A percentile compares a stretch with the other conserved stretches of the same genome.
These are phyloP conservation scores for Candida ortonii DNA, from an alignment of 805 yeast species.

Conservation along the genomic window DNA sequence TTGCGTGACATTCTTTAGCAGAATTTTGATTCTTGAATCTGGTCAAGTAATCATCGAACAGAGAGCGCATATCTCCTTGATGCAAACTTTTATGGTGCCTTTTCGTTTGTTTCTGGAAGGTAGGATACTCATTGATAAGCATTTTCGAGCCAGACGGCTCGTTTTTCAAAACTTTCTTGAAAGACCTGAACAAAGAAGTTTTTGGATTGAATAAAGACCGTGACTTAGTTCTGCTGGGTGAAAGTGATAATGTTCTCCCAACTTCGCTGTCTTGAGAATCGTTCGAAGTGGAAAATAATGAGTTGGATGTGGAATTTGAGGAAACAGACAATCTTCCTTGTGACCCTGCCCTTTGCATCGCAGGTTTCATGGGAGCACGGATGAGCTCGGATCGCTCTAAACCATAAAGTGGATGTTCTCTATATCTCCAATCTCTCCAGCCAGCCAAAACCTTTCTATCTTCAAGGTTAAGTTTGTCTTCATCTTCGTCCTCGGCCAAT, in stretches of 20 bases:
- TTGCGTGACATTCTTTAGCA: slow-evolving; percentile 5
- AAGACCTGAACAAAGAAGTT: slow-evolving; percentile 7
- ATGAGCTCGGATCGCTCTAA: slow-evolving; percentile 5
- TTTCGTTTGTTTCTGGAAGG: neutral
- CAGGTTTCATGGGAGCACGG: slow-evolving; percentile 3
- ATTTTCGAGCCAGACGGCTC: slow-evolving; percentile 1
- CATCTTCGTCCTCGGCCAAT: slow-evolving; percentile 14
- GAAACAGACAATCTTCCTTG: slow-evolving; percentile 14
- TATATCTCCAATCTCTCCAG: slow-evolving; percentile 90
- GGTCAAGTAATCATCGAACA: slow-evolving; percentile 7
- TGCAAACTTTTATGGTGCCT: neutral
- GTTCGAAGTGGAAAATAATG: slow-evolving; percentile 13
- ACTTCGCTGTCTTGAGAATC: slow-evolving; percentile 18
- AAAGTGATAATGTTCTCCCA: slow-evolving; percentile 16
- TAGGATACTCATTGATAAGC: neutral
- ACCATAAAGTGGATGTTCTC: slow-evolving; percentile 64
- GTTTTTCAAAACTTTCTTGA: slow-evolving; percentile 19
- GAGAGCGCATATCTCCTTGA: slow-evolving; percentile 2
- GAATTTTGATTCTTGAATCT: neutral
- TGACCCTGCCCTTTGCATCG: too few relatives aligned
- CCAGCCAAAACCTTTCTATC: slow-evolving; percentile 54
- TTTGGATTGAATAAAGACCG: slow-evolving; percentile 13
- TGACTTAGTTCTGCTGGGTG: slow-evolving; percentile 19
- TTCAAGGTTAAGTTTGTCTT: slow-evolving; percentile 3
- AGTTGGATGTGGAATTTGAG: slow-evolving; percentile 13